Evolutionary conservation across 257 asterid species (phyloP).

Genomic region (Solanum verrucosum): DNA sequence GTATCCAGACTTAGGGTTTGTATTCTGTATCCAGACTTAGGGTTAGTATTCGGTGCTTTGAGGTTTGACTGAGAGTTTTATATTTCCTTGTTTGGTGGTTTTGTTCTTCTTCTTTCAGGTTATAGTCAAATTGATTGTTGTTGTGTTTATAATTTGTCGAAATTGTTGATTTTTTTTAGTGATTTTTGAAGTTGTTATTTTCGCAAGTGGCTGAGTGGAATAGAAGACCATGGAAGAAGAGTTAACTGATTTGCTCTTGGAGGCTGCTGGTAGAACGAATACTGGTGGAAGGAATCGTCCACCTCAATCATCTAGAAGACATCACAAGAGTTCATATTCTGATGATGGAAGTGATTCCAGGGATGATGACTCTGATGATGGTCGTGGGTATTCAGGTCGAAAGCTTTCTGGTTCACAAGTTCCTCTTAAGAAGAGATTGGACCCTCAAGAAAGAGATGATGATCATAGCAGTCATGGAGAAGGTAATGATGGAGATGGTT

Average conservation of each 20-base stretch:
- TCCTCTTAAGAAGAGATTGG: conserved; percentile 90
- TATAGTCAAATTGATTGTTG: not conserved
- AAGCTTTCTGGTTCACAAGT: conserved; percentile 77
- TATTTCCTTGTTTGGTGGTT: not conserved
- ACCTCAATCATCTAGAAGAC: conserved; percentile 57
- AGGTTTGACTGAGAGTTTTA: not conserved
- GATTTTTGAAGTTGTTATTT: not conserved
- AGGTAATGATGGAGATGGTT: conserved; percentile 42
- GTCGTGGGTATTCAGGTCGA: conserved; percentile 56
- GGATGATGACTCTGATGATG: conserved; percentile 81
- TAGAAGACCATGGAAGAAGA: conserved; percentile 63
- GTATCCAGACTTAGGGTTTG: not conserved
- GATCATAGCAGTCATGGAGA: conserved; percentile 55
- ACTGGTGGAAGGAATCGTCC: conserved; percentile 54
- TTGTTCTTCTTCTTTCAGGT: not conserved
- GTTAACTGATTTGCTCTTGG: conserved; percentile 73
- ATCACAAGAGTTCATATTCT: conserved; percentile 49
- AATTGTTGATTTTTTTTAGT: not conserved
- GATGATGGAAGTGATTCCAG: conserved; percentile 86
- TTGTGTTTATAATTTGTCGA: not conserved
- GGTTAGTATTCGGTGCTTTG: not conserved
- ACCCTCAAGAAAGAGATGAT: conserved; percentile 65
- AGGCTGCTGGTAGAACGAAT: conserved; percentile 87
- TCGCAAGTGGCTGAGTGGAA: not conserved
- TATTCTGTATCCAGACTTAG: no score